Percentiles rank a stretch among this genome's conserved stretches.
phyloP scores from a whole-genome alignment of 139 green algal genomes.

The Mesotaenium endlicherianum region DNA sequence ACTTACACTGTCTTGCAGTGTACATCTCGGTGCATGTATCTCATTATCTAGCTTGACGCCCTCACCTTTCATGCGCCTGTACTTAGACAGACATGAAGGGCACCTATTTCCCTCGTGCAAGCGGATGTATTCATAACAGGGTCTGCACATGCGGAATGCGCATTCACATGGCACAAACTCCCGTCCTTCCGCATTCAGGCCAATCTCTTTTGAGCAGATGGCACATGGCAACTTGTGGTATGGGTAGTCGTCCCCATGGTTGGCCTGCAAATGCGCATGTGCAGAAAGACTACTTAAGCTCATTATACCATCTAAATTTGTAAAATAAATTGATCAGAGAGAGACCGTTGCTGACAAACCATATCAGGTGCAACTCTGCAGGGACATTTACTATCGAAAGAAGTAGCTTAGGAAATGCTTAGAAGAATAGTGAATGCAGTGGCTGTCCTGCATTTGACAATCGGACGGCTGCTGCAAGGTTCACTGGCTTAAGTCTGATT shows the following conservation, averaged over 20 bases:
- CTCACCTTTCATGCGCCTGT: slow-evolving; percentile 7
- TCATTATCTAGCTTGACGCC: too few species aligned
- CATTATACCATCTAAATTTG: too few species aligned
- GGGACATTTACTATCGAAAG: background rate
- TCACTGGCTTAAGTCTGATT: too few species aligned
- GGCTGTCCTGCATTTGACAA: too few species aligned
- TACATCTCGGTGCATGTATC: too few species aligned
- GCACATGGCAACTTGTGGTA: background rate
- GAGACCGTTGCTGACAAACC: background rate
- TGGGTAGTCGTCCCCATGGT: background rate
- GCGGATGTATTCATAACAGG: slow-evolving; percentile 49
- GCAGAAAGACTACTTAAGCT: too few species aligned
- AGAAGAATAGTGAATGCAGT: too few species aligned
- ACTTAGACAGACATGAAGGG: slow-evolving; percentile 16
- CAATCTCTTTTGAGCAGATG: slow-evolving; percentile 1
- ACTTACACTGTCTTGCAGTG: too few species aligned
- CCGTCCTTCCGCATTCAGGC: slow-evolving; percentile 11
- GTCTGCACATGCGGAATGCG: slow-evolving; percentile 41
- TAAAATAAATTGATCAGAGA: background rate
- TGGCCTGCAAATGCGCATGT: background rate
- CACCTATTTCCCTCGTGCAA: slow-evolving; percentile 24
- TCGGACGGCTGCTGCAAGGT: too few species aligned
- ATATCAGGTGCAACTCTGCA: background rate
- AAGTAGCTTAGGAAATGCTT: background rate
- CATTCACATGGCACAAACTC: slow-evolving; percentile 51